These are phyloP conservation scores for Hyphopichia burtonii DNA, from an alignment of 1,139 yeast genomes.

Conservation along the genomic window DNA sequence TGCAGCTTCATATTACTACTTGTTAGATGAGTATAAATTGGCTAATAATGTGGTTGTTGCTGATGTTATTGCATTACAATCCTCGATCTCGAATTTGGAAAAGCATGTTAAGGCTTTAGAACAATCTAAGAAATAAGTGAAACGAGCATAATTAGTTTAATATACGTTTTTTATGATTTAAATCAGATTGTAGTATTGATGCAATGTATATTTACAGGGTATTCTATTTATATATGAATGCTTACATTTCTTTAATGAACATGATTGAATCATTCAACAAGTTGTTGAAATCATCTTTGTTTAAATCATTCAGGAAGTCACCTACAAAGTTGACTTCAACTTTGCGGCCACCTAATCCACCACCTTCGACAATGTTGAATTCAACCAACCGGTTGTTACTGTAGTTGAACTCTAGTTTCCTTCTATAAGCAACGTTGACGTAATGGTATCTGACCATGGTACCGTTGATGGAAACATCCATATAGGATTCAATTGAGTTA, in stretches of 20 bases:
- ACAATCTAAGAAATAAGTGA: conserved; percentile 19
- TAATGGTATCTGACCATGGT: conserved; percentile 40
- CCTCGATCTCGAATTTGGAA: conserved; percentile 66
- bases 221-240: neutral
- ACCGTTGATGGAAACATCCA: conserved; percentile 39
- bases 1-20: conserved; percentile 71
- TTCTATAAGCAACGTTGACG: conserved; percentile 39
- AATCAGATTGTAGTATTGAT: neutral
- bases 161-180: neutral
- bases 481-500: conserved; percentile 34
- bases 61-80: conserved; percentile 70
- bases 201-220: neutral
- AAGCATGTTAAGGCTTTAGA: conserved; percentile 59
- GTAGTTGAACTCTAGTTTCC: conserved; percentile 42
- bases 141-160: conserved; percentile 4
- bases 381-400: conserved; percentile 35
- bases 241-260: conserved; percentile 10
- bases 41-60: conserved; percentile 72
- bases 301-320: conserved; percentile 22
- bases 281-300: conserved; percentile 20
- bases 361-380: conserved; percentile 54
- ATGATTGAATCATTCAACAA: conserved; percentile 28
- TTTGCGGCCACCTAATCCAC: conserved; percentile 52
- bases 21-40: conserved; percentile 72
- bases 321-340: conserved; percentile 49